Evolutionary conservation across 2,329 filamentous ascomycete genomes (phyloP).

Genomic region (Coniochaeta sp.): DNA sequence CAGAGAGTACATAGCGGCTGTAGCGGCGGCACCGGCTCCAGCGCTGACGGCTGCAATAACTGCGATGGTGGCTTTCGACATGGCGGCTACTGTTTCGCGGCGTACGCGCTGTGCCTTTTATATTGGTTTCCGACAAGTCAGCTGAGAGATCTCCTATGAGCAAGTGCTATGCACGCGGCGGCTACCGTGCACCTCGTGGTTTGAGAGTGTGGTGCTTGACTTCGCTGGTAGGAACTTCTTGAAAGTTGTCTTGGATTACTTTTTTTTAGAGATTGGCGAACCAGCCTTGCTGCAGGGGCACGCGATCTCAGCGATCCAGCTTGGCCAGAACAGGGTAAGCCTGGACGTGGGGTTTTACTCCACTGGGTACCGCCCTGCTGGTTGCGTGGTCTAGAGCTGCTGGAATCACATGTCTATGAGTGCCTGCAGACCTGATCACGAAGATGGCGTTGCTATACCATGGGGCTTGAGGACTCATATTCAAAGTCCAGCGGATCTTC

Average conservation of each 20-base stretch:
- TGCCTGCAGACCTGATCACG: neutral
- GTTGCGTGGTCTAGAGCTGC: neutral
- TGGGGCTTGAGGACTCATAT: neutral
- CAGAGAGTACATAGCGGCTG: slow-evolving; percentile 58
- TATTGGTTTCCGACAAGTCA: neutral
- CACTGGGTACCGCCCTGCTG: neutral
- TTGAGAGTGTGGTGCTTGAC: neutral
- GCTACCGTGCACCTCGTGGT: neutral
- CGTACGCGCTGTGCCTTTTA: slow-evolving; percentile 15
- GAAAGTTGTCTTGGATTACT: neutral
- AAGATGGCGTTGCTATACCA: neutral
- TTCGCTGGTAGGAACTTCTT: neutral
- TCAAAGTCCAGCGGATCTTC: neutral
- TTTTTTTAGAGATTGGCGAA: neutral
- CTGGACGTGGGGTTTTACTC: neutral
- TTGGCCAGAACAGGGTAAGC: neutral
- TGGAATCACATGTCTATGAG: neutral
- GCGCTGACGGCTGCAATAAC: slow-evolving; percentile 70
- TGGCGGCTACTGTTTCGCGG: slow-evolving; percentile 22
- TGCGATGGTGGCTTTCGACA: slow-evolving; percentile 74
- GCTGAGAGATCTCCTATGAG: neutral
- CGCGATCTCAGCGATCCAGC: neutral
- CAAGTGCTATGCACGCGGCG: neutral
- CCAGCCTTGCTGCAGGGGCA: neutral
- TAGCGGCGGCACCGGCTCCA: slow-evolving; percentile 67